Conservation (phyloP, 2,329 filamentous ascomycete species). For the Atkinsonella hypoxylon region DNA sequence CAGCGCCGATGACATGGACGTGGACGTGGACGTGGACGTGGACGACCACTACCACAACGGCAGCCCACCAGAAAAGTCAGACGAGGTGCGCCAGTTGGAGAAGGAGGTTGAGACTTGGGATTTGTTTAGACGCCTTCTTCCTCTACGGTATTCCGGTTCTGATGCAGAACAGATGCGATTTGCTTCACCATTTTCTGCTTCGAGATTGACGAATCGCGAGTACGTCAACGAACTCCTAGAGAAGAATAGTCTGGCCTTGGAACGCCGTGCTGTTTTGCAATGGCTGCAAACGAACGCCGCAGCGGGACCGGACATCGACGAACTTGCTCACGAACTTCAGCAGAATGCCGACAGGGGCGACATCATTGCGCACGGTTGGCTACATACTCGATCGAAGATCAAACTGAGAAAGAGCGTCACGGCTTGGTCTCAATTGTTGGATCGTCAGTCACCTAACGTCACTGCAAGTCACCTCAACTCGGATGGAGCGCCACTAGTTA, state of each 20-base stretch:
- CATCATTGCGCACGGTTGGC: conserved; percentile 78
- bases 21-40: conserved; percentile 46
- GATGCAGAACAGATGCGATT: conserved; percentile 18
- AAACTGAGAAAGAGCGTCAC: conserved; percentile 79
- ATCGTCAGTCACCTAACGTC: conserved; percentile 47
- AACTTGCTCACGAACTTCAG: conserved; percentile 64
- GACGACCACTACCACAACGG: conserved; percentile 27
- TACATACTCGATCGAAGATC: conserved; percentile 80
- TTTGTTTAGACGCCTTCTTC: conserved; percentile 62
- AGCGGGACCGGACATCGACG: conserved; percentile 58
- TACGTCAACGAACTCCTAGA: conserved; percentile 55
- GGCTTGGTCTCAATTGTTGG: conserved; percentile 51
- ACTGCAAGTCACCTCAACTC: conserved; percentile 44
- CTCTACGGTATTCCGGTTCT: conserved; percentile 46
- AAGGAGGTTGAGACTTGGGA: conserved; percentile 88
- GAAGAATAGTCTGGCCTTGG: conserved; percentile 59
- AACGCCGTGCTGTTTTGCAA: conserved; percentile 68
- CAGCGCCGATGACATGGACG: conserved; percentile 35
- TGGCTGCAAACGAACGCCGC: conserved; percentile 77
- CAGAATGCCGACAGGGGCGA: conserved; percentile 66
- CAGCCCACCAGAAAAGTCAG: conserved; percentile 4
- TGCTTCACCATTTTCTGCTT: conserved; percentile 16
- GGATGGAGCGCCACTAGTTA: conserved; percentile 57
- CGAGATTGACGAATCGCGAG: conserved; percentile 15
- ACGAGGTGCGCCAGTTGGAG: conserved; percentile 45